Evolutionary conservation across 305 asterid genomes (phyloP), one percentile per base, ranked within the genome.

Genomic region (Fraxinus angustifolia): DNA sequence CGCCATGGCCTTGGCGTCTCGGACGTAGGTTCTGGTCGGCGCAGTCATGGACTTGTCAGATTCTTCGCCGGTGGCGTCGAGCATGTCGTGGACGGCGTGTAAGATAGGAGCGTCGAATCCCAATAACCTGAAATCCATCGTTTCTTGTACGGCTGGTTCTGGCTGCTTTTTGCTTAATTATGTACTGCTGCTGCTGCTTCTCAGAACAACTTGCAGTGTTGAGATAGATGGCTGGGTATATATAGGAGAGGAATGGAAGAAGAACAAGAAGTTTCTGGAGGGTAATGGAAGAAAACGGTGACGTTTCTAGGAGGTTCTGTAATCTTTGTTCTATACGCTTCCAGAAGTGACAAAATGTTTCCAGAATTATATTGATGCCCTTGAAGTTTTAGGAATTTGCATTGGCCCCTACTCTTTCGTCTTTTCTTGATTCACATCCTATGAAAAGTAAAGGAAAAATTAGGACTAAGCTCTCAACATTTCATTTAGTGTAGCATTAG

Each of bases 1-100:
- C 14, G 78, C 82, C 85, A 84, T 87, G 6, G 87, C 86, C 26
- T 80, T 82, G 1, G 78, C 79, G 82, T 82, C 86, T 11, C 81
- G 86, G 31, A 80, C 78, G 70, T 62, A 85, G 78, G 88, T 42
- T 35, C 81, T 78, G 1, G 88, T 30, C 1, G 89, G 85, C 28
- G 6, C 56, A 78, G 79, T 76, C 80, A 19, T 68, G 70, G 78
- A 7, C 50, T 71, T 75, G 35, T 83, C 84, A 70, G 36, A 58
- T 8, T 78, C 85, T 6, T 86, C 82, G 40, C 67, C 10, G 76
- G 67, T n/a, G 26, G 68, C 31, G 60, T 87, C 88, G 26, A 87
- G 26, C 81, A 87, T 72, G 36, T 85, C 81, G 34, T 85, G 88
- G 48, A 83, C 12, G 6, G 73, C 65, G 53, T 77, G 80, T 38